phyloP scores from a whole-genome alignment of 1,139 yeast genomes.

The Blastobotrys malaysiensis region DNA sequence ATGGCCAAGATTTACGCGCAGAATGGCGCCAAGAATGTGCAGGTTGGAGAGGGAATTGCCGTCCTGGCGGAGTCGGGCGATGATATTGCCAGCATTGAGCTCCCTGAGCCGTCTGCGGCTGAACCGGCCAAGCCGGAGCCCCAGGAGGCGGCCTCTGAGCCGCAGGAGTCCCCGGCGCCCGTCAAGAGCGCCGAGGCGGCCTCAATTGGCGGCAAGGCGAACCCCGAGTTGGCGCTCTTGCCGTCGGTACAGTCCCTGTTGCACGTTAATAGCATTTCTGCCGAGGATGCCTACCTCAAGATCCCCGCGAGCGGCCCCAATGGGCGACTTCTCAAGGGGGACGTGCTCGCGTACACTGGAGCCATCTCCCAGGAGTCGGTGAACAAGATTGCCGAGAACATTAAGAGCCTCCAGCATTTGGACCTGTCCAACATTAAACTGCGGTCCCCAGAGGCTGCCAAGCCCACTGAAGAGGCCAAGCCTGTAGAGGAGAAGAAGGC shows the following conservation, averaged over 20 bases:
- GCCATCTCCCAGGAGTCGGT: constrained; percentile 54
- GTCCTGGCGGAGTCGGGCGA: constrained; percentile 83
- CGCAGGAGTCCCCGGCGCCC: constrained; percentile 16
- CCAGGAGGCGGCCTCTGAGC: constrained; percentile 12
- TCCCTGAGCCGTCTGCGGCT: constrained; percentile 40
- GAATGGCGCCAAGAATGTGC: constrained; percentile 71
- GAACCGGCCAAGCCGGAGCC: constrained; percentile 14
- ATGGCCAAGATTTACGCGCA: constrained; percentile 67
- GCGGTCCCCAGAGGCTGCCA: constrained; percentile 26
- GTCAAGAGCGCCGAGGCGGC: no score
- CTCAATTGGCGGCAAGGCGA: constrained; percentile 33
- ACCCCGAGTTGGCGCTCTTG: constrained; percentile 58
- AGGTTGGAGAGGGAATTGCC: constrained; percentile 90
- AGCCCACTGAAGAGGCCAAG: constrained; percentile 23
- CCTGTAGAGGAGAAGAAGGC: constrained; percentile 22
- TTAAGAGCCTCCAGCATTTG: constrained; percentile 56
- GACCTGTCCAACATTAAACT: constrained; percentile 70
- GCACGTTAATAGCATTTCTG: constrained; percentile 54
- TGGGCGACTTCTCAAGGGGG: constrained; percentile 86
- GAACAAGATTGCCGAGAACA: constrained; percentile 47
- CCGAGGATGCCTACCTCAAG: constrained; percentile 61
- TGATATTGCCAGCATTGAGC: constrained; percentile 58
- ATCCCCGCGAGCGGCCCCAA: constrained; percentile 85
- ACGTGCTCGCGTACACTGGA: constrained; percentile 80
- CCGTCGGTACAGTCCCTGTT: constrained; percentile 78